phyloP scores from a whole-genome alignment of 352 stramenopile species.

The Thraustochytrium striatum region DNA sequence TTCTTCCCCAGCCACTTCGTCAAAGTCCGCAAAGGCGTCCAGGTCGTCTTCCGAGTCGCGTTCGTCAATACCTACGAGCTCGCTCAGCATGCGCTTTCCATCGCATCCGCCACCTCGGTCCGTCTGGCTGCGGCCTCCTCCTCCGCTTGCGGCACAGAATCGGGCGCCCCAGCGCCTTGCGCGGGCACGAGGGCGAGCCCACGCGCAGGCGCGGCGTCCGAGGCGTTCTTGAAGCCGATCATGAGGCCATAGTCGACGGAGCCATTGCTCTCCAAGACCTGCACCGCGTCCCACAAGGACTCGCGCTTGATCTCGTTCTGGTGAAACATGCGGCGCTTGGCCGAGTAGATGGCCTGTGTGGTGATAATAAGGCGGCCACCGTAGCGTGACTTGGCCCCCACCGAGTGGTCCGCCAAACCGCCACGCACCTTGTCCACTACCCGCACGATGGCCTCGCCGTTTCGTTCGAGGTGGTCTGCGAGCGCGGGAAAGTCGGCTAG shows the following conservation, averaged over 20 bases:
- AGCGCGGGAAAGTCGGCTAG: slow-evolving; percentile 33
- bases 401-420: background rate
- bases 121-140: no score
- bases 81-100: no score
- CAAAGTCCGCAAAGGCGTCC: no score
- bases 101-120: no score
- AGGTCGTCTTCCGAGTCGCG: no score
- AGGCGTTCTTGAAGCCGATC: slow-evolving; percentile 22
- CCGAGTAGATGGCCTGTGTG: slow-evolving; percentile 31
- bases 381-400: background rate
- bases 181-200: no score
- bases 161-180: no score
- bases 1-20: no score
- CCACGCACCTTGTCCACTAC: slow-evolving; percentile 38
- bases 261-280: slow-evolving; percentile 43
- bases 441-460: slow-evolving; percentile 3
- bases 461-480: background rate
- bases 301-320: slow-evolving; percentile 12
- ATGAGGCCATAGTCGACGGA: slow-evolving; percentile 44
- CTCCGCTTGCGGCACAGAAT: no score
- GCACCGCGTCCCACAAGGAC: slow-evolving; percentile 15
- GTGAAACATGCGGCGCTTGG: slow-evolving; percentile 17
- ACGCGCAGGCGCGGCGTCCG: background rate
- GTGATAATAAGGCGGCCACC: slow-evolving; percentile 21
- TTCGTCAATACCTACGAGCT: no score